These are phyloP conservation scores for Limonium bicolor DNA, from an alignment of 148 eudicot genomes.

Conservation along the genomic window DNA sequence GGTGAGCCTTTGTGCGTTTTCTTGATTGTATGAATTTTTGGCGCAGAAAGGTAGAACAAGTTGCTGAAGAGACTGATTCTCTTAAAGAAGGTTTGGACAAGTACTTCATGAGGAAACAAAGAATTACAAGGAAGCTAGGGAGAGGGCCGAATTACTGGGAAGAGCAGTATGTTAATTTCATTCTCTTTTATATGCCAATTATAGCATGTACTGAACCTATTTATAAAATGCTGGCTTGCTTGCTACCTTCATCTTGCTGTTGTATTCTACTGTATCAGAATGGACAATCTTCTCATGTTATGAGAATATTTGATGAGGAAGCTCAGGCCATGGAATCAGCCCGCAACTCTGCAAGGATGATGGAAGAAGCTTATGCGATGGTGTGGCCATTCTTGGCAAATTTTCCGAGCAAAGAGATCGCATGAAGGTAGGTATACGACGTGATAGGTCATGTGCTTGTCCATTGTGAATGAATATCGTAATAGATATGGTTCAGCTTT, in stretches of 20 bases:
- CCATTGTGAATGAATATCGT: no score
- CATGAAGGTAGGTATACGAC: conserved; percentile 68
- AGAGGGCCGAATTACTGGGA: conserved; percentile 84
- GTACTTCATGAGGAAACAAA: conserved; percentile 47
- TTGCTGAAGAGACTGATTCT: conserved; percentile 91
- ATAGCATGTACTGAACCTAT: background rate
- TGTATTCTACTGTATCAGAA: no score
- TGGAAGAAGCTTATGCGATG: conserved; percentile 79
- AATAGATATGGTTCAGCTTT: no score
- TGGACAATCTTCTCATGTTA: conserved; percentile 74
- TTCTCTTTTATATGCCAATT: background rate
- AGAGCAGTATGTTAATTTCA: conserved; percentile 43
- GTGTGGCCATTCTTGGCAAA: conserved; percentile 77
- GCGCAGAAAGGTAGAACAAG: conserved; percentile 85
- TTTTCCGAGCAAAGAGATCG: conserved; percentile 84
- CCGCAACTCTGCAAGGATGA: conserved; percentile 68
- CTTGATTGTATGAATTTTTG: no score
- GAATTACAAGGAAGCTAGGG: conserved; percentile 67
- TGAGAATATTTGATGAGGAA: conserved; percentile 92
- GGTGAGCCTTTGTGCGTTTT: no score
- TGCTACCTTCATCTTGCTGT: no score
- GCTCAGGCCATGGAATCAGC: conserved; percentile 92
- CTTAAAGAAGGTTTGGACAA: conserved; percentile 77
- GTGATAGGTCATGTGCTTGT: no score
- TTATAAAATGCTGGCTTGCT: no score